These are phyloP conservation scores for Leishmania tarentolae DNA, from an alignment of 208 protist species.

Conservation along the genomic window DNA sequence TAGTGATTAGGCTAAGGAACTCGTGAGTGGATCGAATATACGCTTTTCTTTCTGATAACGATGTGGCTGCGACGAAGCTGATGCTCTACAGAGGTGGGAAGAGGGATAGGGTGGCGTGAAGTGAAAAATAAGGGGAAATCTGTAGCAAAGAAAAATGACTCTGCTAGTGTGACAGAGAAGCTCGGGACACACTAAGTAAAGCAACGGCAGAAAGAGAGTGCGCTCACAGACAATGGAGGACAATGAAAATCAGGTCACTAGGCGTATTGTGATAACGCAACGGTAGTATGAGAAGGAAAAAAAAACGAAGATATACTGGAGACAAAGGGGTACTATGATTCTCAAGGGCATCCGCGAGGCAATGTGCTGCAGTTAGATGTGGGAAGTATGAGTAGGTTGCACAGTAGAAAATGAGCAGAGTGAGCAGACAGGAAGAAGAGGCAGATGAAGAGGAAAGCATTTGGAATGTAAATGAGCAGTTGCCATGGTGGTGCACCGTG, in stretches of 20 bases:
- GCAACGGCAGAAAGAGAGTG: slow-evolving; percentile 12
- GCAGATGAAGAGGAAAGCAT: not conserved
- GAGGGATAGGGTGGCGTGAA: not conserved
- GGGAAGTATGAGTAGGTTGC: not conserved
- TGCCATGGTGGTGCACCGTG: not conserved
- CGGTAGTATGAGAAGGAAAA: slow-evolving; percentile 10
- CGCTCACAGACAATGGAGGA: not conserved
- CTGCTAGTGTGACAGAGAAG: not conserved
- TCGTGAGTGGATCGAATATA: not conserved
- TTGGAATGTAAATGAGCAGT: not conserved
- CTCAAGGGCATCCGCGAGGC: not conserved
- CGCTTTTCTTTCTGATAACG: not conserved
- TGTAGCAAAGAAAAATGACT: not conserved
- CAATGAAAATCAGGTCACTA: not conserved
- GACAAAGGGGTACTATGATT: slow-evolving; percentile 7
- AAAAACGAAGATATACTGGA: slow-evolving; percentile 2
- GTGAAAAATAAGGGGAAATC: slow-evolving; percentile 17
- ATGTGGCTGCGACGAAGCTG: not conserved
- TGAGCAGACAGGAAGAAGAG: not conserved
- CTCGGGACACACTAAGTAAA: not conserved
- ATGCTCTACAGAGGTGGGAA: not conserved
- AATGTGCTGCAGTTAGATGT: not conserved
- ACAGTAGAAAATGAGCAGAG: not conserved
- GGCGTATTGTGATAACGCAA: slow-evolving; percentile 2
- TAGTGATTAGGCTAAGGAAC: not conserved